phyloP scores from a whole-genome alignment of 2,329 filamentous ascomycete genomes.

The Trichoderma lentiforme region DNA sequence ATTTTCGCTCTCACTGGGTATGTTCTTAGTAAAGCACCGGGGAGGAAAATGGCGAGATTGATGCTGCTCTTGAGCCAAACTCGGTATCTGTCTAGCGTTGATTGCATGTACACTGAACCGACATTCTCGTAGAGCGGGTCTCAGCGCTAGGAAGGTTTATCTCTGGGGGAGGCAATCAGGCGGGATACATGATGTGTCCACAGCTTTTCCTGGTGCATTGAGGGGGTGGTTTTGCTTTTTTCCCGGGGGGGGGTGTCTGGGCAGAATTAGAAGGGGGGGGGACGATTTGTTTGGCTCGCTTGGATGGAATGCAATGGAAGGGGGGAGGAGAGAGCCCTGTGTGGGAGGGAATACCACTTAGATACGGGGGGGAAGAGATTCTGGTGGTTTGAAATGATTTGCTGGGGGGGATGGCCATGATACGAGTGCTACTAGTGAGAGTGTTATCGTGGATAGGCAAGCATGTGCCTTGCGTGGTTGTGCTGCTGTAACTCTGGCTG shows the following conservation, averaged over 20 bases:
- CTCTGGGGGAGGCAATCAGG: constrained; percentile 6
- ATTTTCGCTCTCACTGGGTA: not conserved
- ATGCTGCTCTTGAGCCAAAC: not conserved
- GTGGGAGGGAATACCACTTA: not conserved
- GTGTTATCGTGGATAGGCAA: not conserved
- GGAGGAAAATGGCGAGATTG: not conserved
- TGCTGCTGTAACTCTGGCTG: constrained; percentile 3
- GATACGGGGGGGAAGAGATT: not conserved
- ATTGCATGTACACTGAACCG: constrained; percentile 1
- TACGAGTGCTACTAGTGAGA: not conserved
- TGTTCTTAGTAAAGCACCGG: not conserved
- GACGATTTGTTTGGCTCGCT: constrained; percentile 11
- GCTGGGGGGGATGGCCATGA: not conserved
- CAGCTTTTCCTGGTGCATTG: not conserved
- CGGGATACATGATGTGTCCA: not conserved
- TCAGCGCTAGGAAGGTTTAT: constrained; percentile 15
- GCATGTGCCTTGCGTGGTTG: not conserved
- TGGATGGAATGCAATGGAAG: constrained; percentile 14
- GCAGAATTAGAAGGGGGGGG: not conserved
- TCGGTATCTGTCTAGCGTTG: not conserved
- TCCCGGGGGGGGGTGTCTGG: not conserved
- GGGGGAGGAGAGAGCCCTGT: not conserved
- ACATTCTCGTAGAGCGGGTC: not conserved
- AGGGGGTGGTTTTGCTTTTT: not conserved
- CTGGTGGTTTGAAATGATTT: not conserved